Evolutionary conservation across 345 rosid species (phyloP), one percentile per base, ranked within the genome.

Genomic region (Populus ilicifolia): DNA sequence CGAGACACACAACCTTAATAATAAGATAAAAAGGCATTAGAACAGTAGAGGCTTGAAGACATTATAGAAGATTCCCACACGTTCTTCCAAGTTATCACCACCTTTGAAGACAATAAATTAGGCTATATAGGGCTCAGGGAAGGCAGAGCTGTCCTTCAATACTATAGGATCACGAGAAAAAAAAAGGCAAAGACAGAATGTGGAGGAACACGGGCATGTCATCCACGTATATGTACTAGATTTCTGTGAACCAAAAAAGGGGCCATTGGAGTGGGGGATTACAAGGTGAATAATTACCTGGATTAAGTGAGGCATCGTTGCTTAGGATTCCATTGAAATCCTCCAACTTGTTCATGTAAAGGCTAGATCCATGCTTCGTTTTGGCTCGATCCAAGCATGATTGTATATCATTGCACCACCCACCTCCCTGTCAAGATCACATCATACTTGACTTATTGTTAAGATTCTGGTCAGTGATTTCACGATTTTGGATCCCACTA

Each of bases 351-450:
- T 46, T 85, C 99, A 93, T 96, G 79, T 78, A 82, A 80, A 72
- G 88, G 7, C 97, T 90, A 21, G 99, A 96, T 72, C 99, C 99
- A 54, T 92, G 91, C 63, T 85, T 86, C 1, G 91, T 90, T 29
- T 83, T 78, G 71, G 98, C 87, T 89, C 99, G 83, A 27, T 89
- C 96, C 79, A 75, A 66, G 84, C 98, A 96, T 39, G 98, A 90
- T 79, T 76, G 75, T 67, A 92, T 71, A 82, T 93, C 96, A 83
- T 96, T 92, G 69, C 99, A 96, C 99, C 98, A 96, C 77, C 97
- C 99, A 78, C 99, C 99, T 82, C 99, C 98, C 99, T 96, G 25
- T 21, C 64, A 59, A 59, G 25, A 46, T 59, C 29, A 59, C 4
- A 59, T 59, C 64, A 59, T n/a, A 9, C n/a, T 59, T 9, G 11